Conservation (phyloP, 2,329 filamentous ascomycete genomes). For the Colletotrichum endophyticum region DNA sequence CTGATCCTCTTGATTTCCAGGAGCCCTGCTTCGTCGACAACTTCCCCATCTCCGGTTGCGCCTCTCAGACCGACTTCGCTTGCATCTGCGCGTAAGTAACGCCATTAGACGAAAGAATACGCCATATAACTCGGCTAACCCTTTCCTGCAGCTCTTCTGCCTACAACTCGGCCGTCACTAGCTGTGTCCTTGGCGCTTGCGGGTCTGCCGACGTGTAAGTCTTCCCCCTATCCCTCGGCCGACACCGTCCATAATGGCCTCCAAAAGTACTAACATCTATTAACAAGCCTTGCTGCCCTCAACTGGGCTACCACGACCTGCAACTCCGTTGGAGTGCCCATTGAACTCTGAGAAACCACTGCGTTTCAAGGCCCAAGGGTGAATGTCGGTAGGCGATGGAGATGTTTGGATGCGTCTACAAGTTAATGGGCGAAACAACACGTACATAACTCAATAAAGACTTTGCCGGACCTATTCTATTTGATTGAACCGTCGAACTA, state of each 20-base stretch:
- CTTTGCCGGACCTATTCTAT: not conserved
- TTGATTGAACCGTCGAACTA: not conserved
- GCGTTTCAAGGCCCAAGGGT: not conserved
- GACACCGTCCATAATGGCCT: not conserved
- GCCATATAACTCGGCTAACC: not conserved
- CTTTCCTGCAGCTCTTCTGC: not conserved
- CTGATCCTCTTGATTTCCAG: not conserved
- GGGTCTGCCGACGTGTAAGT: not conserved
- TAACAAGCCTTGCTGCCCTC: not conserved
- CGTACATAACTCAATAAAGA: not conserved
- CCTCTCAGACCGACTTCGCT: slow-evolving; percentile 16
- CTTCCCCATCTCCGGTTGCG: slow-evolving; percentile 12
- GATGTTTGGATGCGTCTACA: not conserved
- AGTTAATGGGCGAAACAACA: not conserved
- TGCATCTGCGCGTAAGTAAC: slow-evolving; percentile 19
- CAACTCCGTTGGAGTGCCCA: slow-evolving; percentile 1
- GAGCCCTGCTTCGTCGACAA: slow-evolving; percentile 16
- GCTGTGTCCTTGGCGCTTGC: slow-evolving; percentile 6
- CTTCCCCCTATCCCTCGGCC: not conserved
- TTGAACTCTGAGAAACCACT: not conserved
- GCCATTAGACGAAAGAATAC: not conserved
- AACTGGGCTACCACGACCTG: slow-evolving; percentile 6
- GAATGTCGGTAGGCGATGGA: not conserved
- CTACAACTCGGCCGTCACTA: slow-evolving; percentile 5
- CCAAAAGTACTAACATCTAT: not conserved